phyloP scores from a whole-genome alignment of 345 rosid species.

The Adansonia digitata region DNA sequence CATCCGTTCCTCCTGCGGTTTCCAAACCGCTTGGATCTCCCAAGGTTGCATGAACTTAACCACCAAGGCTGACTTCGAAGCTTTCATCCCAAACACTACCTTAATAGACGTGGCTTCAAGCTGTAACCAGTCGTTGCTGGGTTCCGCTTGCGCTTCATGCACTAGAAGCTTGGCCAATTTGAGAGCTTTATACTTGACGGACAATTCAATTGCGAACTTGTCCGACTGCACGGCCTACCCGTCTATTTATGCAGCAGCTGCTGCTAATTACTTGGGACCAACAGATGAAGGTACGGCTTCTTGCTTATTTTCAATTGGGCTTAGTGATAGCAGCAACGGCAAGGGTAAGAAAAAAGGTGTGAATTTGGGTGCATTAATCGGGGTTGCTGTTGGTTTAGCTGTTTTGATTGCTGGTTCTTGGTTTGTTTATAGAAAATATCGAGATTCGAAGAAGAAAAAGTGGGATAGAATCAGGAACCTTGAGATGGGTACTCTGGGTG shows the following conservation, averaged over 20 bases:
- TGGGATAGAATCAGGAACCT: slow-evolving; percentile 15
- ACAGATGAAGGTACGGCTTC: slow-evolving; percentile 52
- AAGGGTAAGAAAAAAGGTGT: slow-evolving; percentile 22
- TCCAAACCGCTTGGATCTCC: slow-evolving; percentile 68
- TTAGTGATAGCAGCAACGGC: slow-evolving; percentile 14
- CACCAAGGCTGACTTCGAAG: slow-evolving; percentile 52
- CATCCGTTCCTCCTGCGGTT: slow-evolving; percentile 60
- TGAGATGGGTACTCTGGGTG: slow-evolving; percentile 26
- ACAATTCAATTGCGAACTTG: slow-evolving; percentile 51
- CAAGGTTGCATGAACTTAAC: slow-evolving; percentile 72
- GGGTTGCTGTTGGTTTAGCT: slow-evolving; percentile 26
- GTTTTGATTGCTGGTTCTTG: slow-evolving; percentile 35
- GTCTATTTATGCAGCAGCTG: slow-evolving; percentile 64
- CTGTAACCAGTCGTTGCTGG: slow-evolving; percentile 63
- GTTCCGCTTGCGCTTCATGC: slow-evolving; percentile 72
- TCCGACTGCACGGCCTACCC: slow-evolving; percentile 61
- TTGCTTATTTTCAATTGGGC: slow-evolving; percentile 58
- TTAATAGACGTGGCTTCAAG: slow-evolving; percentile 22
- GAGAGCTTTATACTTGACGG: slow-evolving; percentile 40
- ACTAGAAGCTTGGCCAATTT: slow-evolving; percentile 44
- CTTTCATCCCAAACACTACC: slow-evolving; percentile 29
- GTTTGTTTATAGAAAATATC: slow-evolving; percentile 30
- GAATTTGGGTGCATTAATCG: slow-evolving; percentile 27
- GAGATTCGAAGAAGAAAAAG: slow-evolving; percentile 23
- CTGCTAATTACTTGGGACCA: slow-evolving; percentile 55